Percentiles rank a stretch among this genome's conserved stretches.
Evolutionary conservation across 2,329 filamentous ascomycete genomes (phyloP).

Genomic region (Alternaria infectoria): DNA sequence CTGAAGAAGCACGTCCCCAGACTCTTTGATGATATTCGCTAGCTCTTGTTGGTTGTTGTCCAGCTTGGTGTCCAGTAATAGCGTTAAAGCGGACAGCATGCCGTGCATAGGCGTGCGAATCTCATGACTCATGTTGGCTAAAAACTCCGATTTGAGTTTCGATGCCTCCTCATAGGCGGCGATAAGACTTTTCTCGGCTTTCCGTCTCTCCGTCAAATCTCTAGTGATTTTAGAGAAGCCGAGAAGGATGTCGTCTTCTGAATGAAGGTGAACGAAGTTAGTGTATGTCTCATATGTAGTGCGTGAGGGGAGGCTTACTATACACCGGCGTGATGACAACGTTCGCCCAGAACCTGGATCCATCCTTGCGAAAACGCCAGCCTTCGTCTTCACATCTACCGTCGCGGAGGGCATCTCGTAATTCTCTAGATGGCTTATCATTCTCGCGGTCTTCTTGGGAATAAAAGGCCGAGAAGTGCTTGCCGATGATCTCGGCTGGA

Average conservation of each 20-base stretch:
- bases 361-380: constrained; percentile 65
- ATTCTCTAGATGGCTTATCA: constrained; percentile 60
- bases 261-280: background rate
- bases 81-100: constrained; percentile 64
- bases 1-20: constrained; percentile 63
- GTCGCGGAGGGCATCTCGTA: constrained; percentile 61
- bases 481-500: constrained; percentile 61
- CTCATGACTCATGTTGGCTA: constrained; percentile 70
- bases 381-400: constrained; percentile 65
- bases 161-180: constrained; percentile 67
- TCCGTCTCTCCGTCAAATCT: constrained; percentile 63
- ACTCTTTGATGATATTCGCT: constrained; percentile 64
- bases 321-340: constrained; percentile 65
- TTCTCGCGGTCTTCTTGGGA: constrained; percentile 56
- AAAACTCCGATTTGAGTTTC: constrained; percentile 66
- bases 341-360: constrained; percentile 65
- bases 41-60: constrained; percentile 62
- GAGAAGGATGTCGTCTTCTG: constrained; percentile 56
- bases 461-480: constrained; percentile 66
- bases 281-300: background rate
- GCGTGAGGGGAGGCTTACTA: constrained; percentile 19
- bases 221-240: constrained; percentile 67
- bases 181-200: constrained; percentile 62
- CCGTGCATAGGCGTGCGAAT: constrained; percentile 69
- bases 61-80: constrained; percentile 63